Base-by-base conservation (phyloP, 352 stramenopile genomes). In the Phytophthora pinifolia region DNA sequence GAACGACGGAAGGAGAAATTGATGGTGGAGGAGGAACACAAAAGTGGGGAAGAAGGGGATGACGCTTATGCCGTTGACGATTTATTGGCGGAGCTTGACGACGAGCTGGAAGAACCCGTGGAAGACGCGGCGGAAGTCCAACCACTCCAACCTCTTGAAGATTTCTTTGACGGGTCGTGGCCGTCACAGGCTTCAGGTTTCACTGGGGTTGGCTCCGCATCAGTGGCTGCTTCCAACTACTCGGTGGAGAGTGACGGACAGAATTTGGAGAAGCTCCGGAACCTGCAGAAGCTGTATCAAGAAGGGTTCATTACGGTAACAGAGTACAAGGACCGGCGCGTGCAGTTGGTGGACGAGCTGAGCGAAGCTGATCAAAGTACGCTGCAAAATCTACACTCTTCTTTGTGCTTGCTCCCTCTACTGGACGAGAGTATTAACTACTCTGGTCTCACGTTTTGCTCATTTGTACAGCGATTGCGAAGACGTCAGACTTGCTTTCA, bases 241-340 rank as follows among this genome's bases (percentile, higher is more conserved):
- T 62, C 56, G 2, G 45, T 60, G 9, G 53, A 71, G 50, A 71
- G 62, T 47, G 76, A 83, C n/a, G 52, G 53, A 5, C 63, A 73
- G 17, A 79, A 77, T 32, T 30, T 79, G 8, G 79, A 86, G 36
- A 88, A 91, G 58, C 52, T 91, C 10, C 64, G 67, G 10, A 91
- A 91, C 37, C 48, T 91, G 17, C 78, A 89, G 52, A 83, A 83
- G 14, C 54, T 91, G 33, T 86, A 76, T 34, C 78, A 91, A 49
- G 80, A 91, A 73, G 80, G 80, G 9, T 91, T 91, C 35, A 88
- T 91, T 54, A 91, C 80, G 1, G 76, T 91, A 18, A 91, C 80
- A 5, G 80, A 91, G 49, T 91, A 86, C 68, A 86, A 85, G 53
- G 72, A 86, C 35, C 76, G 79, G 8, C 75, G 76, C 0, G 54